A percentile compares a stretch with the other conserved stretches of the same genome.
These are phyloP conservation scores for Antrodiella citrinella DNA, from an alignment of 768 basidiomycete species.

Conservation along the genomic window DNA sequence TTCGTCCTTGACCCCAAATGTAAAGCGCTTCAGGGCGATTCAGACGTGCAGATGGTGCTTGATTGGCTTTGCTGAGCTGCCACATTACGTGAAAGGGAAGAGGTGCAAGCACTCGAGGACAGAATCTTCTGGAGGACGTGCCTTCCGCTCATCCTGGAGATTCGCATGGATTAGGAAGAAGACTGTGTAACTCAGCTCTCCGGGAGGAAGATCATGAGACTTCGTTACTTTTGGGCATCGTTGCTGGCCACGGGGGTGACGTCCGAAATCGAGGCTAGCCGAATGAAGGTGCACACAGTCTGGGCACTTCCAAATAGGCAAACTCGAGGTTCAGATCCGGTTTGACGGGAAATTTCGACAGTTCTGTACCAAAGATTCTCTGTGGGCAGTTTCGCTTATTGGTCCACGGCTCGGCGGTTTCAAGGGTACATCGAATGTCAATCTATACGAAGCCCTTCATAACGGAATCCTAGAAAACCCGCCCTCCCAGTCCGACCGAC, in stretches of 20 bases:
- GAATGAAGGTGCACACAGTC: conserved; percentile 41
- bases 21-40: not conserved
- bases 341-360: conserved; percentile 29
- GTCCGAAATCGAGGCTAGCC: conserved; percentile 29
- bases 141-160: not conserved
- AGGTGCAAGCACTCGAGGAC: not conserved
- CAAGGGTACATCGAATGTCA: conserved; percentile 16
- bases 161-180: not conserved
- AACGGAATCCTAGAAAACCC: conserved; percentile 8
- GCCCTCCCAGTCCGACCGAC: not conserved
- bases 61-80: conserved; percentile 1
- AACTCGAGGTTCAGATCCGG: conserved; percentile 23
- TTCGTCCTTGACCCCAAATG: not conserved
- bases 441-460: conserved; percentile 4
- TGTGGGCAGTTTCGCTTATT: conserved; percentile 31
- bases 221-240: conserved; percentile 10
- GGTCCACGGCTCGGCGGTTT: conserved; percentile 29
- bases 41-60: not conserved
- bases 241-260: conserved; percentile 5
- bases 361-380: conserved; percentile 40
- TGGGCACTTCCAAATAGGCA: conserved; percentile 38
- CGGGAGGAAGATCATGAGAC: conserved; percentile 15
- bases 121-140: not conserved
- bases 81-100: not conserved
- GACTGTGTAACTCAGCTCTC: not conserved